A percentile compares a stretch with the other conserved stretches of the same genome.
phyloP scores from a whole-genome alignment of 805 yeast genomes.

The Cyberlindnera samutprakarnensis region DNA sequence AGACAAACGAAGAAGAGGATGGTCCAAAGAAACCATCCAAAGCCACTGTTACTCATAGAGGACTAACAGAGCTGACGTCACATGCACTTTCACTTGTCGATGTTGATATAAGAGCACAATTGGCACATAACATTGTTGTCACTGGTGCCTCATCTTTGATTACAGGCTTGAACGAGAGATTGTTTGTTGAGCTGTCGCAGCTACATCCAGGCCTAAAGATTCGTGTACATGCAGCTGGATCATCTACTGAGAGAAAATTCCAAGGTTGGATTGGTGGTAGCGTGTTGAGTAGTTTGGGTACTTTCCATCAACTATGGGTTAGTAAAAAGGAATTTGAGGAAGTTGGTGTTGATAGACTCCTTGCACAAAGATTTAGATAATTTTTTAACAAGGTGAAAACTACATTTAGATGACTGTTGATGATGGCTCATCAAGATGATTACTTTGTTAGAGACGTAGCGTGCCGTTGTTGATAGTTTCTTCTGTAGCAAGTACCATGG shows the following conservation, averaged over 20 bases:
- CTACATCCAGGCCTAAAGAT: constrained; percentile 81
- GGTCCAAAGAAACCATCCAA: constrained; percentile 22
- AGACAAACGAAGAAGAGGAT: constrained; percentile 25
- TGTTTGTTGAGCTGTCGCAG: constrained; percentile 60
- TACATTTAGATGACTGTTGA: not conserved
- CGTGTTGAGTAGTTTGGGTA: constrained; percentile 79
- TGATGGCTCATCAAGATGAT: no score
- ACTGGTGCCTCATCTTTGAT: constrained; percentile 80
- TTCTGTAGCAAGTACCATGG: constrained; percentile 24
- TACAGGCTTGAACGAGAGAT: constrained; percentile 74
- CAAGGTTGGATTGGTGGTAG: constrained; percentile 93
- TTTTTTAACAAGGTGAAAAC: no score
- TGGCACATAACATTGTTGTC: constrained; percentile 82
- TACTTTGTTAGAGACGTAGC: no score
- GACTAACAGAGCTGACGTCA: constrained; percentile 54
- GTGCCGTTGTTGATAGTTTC: constrained; percentile 8
- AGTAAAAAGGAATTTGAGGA: constrained; percentile 82
- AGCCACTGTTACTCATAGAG: constrained; percentile 26
- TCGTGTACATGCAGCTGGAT: constrained; percentile 76
- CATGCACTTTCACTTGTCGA: constrained; percentile 55
- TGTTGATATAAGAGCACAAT: constrained; percentile 74
- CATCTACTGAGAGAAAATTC: constrained; percentile 64
- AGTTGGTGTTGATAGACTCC: constrained; percentile 74
- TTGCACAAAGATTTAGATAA: constrained; percentile 76
- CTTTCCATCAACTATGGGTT: constrained; percentile 95